Base-by-base conservation (phyloP, 768 basidiomycete genomes). In the Trametes villosa region DNA sequence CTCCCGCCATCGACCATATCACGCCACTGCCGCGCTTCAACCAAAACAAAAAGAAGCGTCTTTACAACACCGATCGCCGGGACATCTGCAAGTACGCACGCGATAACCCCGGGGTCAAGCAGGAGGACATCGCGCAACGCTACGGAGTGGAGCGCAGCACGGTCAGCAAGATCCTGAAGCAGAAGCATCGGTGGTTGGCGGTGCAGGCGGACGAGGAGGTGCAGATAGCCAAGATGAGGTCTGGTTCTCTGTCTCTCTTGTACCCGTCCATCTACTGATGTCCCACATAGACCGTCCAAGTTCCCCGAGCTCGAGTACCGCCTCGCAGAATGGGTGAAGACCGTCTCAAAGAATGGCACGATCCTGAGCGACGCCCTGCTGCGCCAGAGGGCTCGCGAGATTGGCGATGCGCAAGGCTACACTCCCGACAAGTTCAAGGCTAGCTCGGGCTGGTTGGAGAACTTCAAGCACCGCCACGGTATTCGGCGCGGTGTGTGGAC, bases 391-490 rank as follows among this genome's bases (percentile, higher is more conserved):
- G 92, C 92, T 22, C 84, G 85, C 63, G 82, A 86, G 63, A 80
- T 89, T 62, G 91, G 88, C 1, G 74, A 78, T 42, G 69, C 65
- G 8, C 79, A 86, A 51, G 77, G 81, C 52, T 85, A 89, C 61
- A 71, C 80, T 47, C 82, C 86, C 59, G 88, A 90, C 57, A 82
- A 84, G 71, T 96, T 96, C 83, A 95, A 94, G 75, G 93, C 91
- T n/a, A 91, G 88, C 69, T 86, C 89, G 11, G 92, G 92, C 4
- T 96, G 94, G 94, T 82, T 96, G 54, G 92, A 95, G 71, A 92
- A 92, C 72, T 96, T 94, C 79, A 95, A 94, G 76, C 82, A 84
- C 67, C 86, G 94, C 33, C 84, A 89, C 64, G 85, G 85, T 59
- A 91, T 96, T 62, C 82, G 85, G 42, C 83, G 83, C 24, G 91